Conservation (phyloP, 2,329 filamentous ascomycete species). For the Lasiodiplodia sp. region DNA sequence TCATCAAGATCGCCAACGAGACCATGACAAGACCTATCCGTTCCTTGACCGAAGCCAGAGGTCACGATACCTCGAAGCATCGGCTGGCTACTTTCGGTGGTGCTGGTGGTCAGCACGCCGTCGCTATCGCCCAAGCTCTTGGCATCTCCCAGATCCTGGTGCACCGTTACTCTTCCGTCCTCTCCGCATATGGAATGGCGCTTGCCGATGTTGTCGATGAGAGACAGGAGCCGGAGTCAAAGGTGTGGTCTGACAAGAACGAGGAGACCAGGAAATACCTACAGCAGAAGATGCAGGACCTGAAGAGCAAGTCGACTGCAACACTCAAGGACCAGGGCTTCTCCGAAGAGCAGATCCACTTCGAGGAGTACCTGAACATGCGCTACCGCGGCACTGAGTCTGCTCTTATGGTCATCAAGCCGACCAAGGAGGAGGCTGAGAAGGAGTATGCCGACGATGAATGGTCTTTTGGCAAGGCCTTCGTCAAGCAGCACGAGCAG, state of each 20-base stretch:
- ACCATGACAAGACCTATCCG: constrained; percentile 91
- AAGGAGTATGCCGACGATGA: constrained; percentile 68
- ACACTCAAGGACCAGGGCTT: constrained; percentile 82
- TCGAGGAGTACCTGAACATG: constrained; percentile 95
- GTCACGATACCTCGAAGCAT: constrained; percentile 89
- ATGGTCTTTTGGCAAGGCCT: constrained; percentile 85
- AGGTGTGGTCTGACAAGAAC: constrained; percentile 63
- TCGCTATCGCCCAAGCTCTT: constrained; percentile 85
- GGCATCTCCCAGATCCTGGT: constrained; percentile 86
- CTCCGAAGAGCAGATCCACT: constrained; percentile 73
- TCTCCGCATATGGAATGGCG: constrained; percentile 93
- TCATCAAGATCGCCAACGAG: constrained; percentile 89
- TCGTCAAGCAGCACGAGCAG: constrained; percentile 85
- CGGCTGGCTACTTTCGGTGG: constrained; percentile 92
- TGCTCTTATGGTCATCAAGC: constrained; percentile 86
- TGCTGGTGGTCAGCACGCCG: constrained; percentile 88
- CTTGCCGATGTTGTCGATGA: constrained; percentile 93
- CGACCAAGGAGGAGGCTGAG: constrained; percentile 67
- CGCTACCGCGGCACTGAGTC: constrained; percentile 90
- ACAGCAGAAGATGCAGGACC: constrained; percentile 75
- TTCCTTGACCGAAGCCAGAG: constrained; percentile 89
- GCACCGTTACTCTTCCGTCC: constrained; percentile 85
- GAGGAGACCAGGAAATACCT: constrained; percentile 68
- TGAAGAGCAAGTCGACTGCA: constrained; percentile 76
- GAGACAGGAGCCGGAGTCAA: constrained; percentile 77